These are phyloP conservation scores for Cymbopogon flexuosus DNA, from an alignment of 202 grass and related monocot species.

Conservation along the genomic window DNA sequence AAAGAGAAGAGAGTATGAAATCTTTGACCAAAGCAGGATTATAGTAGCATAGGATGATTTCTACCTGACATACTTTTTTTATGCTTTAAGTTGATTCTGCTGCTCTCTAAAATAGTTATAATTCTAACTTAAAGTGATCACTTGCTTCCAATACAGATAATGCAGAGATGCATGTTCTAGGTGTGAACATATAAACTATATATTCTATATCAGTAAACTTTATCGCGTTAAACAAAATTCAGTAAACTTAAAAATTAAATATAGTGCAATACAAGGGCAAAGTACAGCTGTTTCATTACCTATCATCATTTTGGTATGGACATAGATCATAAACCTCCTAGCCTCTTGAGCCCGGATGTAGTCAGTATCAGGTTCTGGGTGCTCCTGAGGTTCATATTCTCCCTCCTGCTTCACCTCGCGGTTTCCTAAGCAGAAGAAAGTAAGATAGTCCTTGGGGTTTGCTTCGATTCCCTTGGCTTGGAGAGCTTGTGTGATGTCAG, in stretches of 20 bases:
- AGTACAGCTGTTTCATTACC: constrained; percentile 21
- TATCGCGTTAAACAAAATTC: neutral
- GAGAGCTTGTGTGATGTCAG: constrained; percentile 74
- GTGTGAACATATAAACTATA: neutral
- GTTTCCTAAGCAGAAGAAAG: constrained; percentile 96
- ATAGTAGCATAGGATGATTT: neutral
- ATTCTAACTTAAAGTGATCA: neutral
- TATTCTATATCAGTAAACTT: neutral
- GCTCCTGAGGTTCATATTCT: constrained; percentile 70
- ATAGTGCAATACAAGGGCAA: neutral
- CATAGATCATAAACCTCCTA: constrained; percentile 99
- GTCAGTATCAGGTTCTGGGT: constrained; percentile 63
- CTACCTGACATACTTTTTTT: neutral
- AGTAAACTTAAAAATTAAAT: neutral
- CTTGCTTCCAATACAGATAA: neutral
- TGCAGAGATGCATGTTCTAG: neutral
- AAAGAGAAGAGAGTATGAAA: neutral
- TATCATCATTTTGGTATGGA: constrained; percentile 98
- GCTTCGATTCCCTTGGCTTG: constrained; percentile 75
- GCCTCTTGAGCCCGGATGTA: constrained; percentile 71
- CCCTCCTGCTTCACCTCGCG: constrained; percentile 73
- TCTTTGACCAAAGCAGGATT: neutral
- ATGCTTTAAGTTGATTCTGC: neutral
- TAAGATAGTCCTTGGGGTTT: constrained; percentile 85
- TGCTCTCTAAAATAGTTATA: neutral